phyloP scores from a whole-genome alignment of 257 asterid genomes.

The Capsicum rhomboideum region DNA sequence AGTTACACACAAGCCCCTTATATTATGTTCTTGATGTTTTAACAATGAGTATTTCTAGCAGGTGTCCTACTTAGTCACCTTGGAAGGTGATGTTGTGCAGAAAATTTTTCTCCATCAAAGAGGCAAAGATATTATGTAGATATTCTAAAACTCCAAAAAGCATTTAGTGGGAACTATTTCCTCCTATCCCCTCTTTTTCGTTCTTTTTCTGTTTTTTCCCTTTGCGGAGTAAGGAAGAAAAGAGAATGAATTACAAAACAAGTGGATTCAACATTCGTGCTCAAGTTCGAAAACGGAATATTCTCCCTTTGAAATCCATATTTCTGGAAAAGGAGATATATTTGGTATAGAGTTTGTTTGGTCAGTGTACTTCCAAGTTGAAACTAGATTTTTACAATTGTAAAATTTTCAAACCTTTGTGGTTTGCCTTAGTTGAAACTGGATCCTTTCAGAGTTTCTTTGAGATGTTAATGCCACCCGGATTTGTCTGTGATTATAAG shows the following conservation, averaged over 20 bases:
- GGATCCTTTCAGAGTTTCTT: neutral
- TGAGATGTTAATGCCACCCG: neutral
- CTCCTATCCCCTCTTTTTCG: neutral
- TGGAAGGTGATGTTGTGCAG: conserved; percentile 43
- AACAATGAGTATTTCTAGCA: conserved; percentile 1
- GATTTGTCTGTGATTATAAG: neutral
- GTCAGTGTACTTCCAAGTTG: neutral
- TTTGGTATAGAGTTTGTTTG: neutral
- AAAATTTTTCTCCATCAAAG: conserved; percentile 29
- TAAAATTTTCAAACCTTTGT: neutral
- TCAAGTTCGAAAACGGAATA: neutral
- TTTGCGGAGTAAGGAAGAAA: too few relatives aligned
- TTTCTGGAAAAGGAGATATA: neutral
- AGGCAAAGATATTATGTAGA: conserved; percentile 46
- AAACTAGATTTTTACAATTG: neutral
- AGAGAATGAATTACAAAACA: neutral
- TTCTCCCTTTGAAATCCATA: neutral
- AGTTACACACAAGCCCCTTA: neutral
- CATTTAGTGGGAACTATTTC: neutral
- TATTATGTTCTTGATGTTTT: neutral
- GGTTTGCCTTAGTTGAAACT: neutral
- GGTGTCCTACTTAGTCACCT: conserved; percentile 39
- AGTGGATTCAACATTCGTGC: neutral
- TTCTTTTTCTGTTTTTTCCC: too few relatives aligned
- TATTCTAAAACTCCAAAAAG: neutral